phyloP scores from a whole-genome alignment of 169 alveolate genomes.

The Cyclospora cayetanensis region DNA sequence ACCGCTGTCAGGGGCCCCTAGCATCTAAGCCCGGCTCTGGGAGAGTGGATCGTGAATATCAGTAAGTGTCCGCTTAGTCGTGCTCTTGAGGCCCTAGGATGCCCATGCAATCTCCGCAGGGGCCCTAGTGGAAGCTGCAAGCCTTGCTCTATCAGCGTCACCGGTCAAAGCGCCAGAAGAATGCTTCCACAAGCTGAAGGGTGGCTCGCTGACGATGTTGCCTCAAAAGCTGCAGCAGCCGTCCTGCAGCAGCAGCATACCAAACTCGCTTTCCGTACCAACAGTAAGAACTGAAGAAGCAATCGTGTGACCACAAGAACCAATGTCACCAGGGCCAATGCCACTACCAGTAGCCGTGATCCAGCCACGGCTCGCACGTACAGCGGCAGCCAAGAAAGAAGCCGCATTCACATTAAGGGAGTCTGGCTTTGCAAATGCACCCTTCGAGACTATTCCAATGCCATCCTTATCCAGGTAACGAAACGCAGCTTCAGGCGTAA shows the following conservation, averaged over 20 bases:
- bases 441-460: neutral
- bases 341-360: neutral
- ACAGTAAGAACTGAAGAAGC: slow-evolving; percentile 8
- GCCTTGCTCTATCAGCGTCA: neutral
- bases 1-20: neutral
- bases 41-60: too few species aligned
- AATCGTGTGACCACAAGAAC: neutral
- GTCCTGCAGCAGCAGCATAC: slow-evolving; percentile 41
- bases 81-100: neutral
- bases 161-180: slow-evolving; percentile 24
- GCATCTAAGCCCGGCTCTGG: neutral
- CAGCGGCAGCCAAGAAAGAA: neutral
- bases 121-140: neutral
- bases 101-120: neutral
- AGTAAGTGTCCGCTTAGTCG: neutral
- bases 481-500: neutral
- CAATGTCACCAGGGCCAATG: neutral
- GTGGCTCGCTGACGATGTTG: neutral
- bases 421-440: slow-evolving; percentile 8
- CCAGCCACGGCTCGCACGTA: neutral
- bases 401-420: neutral
- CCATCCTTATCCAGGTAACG: neutral
- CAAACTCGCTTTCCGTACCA: too few species aligned
- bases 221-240: neutral
- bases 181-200: neutral